Evolutionary conservation across 345 rosid species (phyloP).

Genomic region (Eutrema yunnanense): DNA sequence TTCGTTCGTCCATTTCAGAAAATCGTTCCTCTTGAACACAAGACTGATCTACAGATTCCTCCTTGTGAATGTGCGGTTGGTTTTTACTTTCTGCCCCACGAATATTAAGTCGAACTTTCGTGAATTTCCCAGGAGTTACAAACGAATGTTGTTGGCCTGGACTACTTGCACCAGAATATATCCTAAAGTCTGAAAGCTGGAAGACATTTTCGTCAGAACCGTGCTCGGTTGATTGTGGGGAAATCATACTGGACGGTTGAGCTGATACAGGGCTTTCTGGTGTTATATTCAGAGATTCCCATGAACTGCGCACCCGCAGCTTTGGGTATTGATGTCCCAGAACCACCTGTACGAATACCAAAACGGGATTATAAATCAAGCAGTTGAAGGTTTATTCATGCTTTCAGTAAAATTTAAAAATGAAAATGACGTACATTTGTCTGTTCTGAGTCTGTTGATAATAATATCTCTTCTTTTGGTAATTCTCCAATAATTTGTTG

Average conservation of each 20-base stretch:
- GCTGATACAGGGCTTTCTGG: slow-evolving; percentile 37
- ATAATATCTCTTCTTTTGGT: slow-evolving; percentile 20
- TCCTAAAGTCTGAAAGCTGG: slow-evolving; percentile 48
- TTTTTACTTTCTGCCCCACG: slow-evolving; percentile 18
- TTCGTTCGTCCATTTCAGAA: slow-evolving; percentile 31
- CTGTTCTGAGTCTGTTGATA: slow-evolving; percentile 37
- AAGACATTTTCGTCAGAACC: slow-evolving; percentile 52
- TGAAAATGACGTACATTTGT: slow-evolving; percentile 1
- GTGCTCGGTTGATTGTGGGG: slow-evolving; percentile 52
- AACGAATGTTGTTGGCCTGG: slow-evolving; percentile 34
- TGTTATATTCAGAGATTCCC: slow-evolving; percentile 43
- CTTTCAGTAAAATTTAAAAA: neutral
- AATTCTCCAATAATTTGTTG: slow-evolving; percentile 35
- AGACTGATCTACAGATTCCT: slow-evolving; percentile 34
- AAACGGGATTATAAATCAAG: neutral
- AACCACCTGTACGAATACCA: slow-evolving; percentile 41
- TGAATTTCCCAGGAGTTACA: slow-evolving; percentile 21
- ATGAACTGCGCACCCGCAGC: slow-evolving; percentile 57
- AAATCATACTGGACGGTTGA: slow-evolving; percentile 37
- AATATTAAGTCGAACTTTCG: slow-evolving; percentile 20
- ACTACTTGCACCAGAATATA: slow-evolving; percentile 29
- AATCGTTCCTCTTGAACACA: slow-evolving; percentile 29
- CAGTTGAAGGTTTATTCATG: slow-evolving; percentile 7
- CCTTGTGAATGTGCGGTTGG: slow-evolving; percentile 17
- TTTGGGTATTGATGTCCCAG: slow-evolving; percentile 56